A percentile compares a stretch with the other conserved stretches of the same genome.
phyloP scores from a whole-genome alignment of 495 filamentous ascomycete species.

The Talaromyces nanjingensis region DNA sequence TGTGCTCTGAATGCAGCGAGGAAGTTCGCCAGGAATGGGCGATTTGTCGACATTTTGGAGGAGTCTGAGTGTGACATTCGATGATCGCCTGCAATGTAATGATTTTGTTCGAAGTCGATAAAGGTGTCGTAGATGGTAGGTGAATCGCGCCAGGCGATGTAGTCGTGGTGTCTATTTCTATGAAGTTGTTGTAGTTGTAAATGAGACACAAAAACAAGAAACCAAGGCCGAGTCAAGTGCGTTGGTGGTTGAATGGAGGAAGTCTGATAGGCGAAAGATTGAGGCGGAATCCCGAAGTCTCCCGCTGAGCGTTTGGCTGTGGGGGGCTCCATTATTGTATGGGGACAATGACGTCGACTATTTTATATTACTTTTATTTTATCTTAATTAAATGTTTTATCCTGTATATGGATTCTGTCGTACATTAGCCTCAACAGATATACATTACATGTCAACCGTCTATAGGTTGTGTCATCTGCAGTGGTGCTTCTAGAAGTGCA shows the following conservation, averaged over 20 bases:
- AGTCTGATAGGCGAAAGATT: conserved; percentile 1
- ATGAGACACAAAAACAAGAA: neutral
- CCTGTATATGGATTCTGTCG: neutral
- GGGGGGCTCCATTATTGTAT: neutral
- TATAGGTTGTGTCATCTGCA: neutral
- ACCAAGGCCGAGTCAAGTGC: neutral
- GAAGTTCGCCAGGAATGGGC: conserved; percentile 81
- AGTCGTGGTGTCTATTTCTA: neutral
- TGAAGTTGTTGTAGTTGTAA: neutral
- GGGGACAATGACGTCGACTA: neutral
- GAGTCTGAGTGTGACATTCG: neutral
- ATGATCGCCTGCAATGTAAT: neutral
- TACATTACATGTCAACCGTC: neutral
- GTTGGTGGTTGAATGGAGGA: neutral
- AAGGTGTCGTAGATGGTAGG: neutral
- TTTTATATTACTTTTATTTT: neutral
- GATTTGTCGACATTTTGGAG: conserved; percentile 53
- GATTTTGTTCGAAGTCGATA: neutral
- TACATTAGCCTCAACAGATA: neutral
- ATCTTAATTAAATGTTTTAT: neutral
- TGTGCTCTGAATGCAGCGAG: conserved; percentile 73
- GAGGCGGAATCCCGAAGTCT: conserved; percentile 1
- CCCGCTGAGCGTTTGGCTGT: neutral
- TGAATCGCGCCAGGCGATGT: conserved; percentile 1
- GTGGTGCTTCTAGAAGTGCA: neutral